Conservation (phyloP, 2,329 filamentous ascomycete species). For the Sporothrix schenckii region DNA sequence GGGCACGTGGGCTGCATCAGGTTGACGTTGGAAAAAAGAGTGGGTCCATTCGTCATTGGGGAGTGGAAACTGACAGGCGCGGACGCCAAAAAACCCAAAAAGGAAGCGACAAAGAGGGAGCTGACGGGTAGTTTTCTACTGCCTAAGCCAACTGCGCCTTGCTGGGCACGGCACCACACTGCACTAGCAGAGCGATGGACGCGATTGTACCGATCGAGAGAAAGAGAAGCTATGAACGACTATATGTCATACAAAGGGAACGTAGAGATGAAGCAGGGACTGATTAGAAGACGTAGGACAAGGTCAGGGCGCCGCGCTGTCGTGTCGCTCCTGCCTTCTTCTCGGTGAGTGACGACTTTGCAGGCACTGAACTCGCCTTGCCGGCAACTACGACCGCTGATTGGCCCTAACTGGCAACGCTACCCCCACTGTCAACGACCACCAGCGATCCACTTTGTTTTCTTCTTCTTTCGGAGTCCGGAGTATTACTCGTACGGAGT, state of each 20-base stretch:
- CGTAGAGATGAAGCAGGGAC: not conserved
- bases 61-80: too few species aligned
- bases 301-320: not conserved
- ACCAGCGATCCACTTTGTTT: not conserved
- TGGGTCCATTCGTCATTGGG: conserved; percentile 25
- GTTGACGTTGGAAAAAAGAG: conserved; percentile 25
- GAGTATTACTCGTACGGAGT: not conserved
- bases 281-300: not conserved
- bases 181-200: conserved; percentile 7
- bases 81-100: conserved; percentile 1
- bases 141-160: conserved; percentile 8
- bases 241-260: conserved; percentile 12
- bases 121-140: not conserved
- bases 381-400: not conserved
- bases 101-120: not conserved
- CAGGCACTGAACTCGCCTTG: not conserved
- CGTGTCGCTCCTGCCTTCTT: conserved; percentile 18
- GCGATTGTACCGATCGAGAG: not conserved
- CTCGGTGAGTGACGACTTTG: conserved; percentile 11
- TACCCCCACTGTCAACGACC: not conserved
- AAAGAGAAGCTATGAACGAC: not conserved
- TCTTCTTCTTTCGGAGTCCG: not conserved
- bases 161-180: conserved; percentile 5
- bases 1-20: conserved; percentile 23
- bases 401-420: not conserved